phyloP scores from a whole-genome alignment of 495 filamentous ascomycete species.

The Talaromyces liani region DNA sequence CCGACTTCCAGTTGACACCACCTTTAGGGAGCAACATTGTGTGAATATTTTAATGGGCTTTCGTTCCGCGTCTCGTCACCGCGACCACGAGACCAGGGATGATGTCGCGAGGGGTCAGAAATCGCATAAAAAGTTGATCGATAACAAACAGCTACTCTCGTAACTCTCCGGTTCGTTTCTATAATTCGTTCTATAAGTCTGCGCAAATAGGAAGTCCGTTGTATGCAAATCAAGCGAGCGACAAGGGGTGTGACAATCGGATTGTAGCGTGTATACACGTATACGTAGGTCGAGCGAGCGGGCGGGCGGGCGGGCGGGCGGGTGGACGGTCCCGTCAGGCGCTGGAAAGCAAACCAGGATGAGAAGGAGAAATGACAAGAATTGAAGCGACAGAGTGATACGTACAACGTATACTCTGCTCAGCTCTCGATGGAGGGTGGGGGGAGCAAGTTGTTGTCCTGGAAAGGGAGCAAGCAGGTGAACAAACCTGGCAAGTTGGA shows the following conservation, averaged over 20 bases:
- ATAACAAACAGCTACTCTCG: background rate
- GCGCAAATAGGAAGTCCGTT: background rate
- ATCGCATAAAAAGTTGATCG: background rate
- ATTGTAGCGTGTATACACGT: background rate
- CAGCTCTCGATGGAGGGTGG: background rate
- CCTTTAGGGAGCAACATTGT: conserved; percentile 77
- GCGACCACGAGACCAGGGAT: background rate
- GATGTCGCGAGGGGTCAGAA: background rate
- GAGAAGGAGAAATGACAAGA: background rate
- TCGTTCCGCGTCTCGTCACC: background rate
- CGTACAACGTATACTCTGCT: background rate
- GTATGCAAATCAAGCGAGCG: background rate
- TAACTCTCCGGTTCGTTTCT: background rate
- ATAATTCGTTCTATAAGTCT: background rate
- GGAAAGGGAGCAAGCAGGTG: background rate
- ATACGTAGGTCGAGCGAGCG: background rate
- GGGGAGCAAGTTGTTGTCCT: background rate
- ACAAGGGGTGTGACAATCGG: background rate
- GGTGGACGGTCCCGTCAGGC: background rate
- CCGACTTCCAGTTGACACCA: conserved; percentile 88
- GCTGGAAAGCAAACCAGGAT: background rate
- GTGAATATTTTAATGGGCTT: no score
- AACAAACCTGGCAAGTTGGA: background rate
- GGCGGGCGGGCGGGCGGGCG: background rate
- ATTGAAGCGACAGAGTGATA: background rate